These are phyloP conservation scores for Parafenestella ontariensis DNA, from an alignment of 2,329 filamentous ascomycete species.

Conservation along the genomic window DNA sequence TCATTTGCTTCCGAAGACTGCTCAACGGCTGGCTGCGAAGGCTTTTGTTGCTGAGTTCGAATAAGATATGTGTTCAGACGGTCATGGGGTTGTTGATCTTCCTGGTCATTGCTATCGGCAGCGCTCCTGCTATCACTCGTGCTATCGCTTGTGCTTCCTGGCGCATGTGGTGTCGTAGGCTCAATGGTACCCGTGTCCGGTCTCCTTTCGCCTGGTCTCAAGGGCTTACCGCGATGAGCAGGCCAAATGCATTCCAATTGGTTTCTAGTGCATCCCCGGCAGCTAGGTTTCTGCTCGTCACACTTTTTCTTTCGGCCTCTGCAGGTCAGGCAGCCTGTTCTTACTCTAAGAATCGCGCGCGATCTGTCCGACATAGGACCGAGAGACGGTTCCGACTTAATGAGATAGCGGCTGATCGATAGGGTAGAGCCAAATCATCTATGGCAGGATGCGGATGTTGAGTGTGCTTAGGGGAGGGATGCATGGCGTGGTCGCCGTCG, in stretches of 20 bases:
- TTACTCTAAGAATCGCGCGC: neutral
- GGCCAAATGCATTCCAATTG: neutral
- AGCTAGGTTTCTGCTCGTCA: constrained; percentile 1
- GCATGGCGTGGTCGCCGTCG: too few species aligned
- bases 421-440: too few species aligned
- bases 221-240: neutral
- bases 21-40: too few species aligned
- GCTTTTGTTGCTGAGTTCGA: too few species aligned
- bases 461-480: too few species aligned
- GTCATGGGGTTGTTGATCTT: neutral
- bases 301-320: constrained; percentile 5
- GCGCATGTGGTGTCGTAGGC: neutral
- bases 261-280: neutral
- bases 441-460: too few species aligned
- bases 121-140: too few species aligned
- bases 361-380: too few species aligned
- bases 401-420: too few species aligned
- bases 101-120: neutral
- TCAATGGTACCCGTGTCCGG: neutral
- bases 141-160: neutral
- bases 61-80: too few species aligned
- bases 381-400: too few species aligned
- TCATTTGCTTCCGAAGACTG: too few species aligned
- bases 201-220: neutral
- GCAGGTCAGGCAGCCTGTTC: constrained; percentile 4